Evolutionary conservation across 352 stramenopile species (phyloP).

Genomic region (Phytopythium delawarense): DNA sequence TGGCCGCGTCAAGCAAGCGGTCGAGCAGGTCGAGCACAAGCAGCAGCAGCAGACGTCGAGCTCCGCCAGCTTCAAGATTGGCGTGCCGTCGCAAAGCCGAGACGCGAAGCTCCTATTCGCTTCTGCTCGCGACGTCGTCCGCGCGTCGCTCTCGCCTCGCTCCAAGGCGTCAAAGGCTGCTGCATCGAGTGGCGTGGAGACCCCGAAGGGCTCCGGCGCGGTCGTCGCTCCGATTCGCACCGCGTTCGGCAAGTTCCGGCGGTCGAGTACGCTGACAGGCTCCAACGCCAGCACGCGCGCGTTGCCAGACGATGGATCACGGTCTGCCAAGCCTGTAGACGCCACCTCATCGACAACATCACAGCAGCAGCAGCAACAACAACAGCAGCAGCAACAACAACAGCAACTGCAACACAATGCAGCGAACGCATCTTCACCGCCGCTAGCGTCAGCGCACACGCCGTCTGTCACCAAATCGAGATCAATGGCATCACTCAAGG

Average conservation of each 20-base stretch:
- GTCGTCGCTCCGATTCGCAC: slow-evolving; percentile 15
- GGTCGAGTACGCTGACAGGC: slow-evolving; percentile 15
- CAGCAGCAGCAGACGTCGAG: slow-evolving; percentile 6
- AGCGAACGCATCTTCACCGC: neutral
- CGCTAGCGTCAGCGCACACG: neutral
- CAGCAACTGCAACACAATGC: too few relatives aligned
- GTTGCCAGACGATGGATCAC: neutral
- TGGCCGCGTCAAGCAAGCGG: slow-evolving; percentile 1
- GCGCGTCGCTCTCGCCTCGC: slow-evolving; percentile 14
- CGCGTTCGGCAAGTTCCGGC: slow-evolving; percentile 52
- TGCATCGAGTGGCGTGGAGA: neutral
- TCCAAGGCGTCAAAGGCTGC: slow-evolving; percentile 11
- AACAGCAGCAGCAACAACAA: too few relatives aligned
- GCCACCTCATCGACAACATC: neutral
- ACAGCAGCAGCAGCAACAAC: neutral
- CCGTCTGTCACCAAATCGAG: neutral
- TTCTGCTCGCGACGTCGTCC: slow-evolving; percentile 22
- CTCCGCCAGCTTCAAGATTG: slow-evolving; percentile 5
- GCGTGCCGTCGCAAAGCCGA: slow-evolving; percentile 6
- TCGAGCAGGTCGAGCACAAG: slow-evolving; percentile 3
- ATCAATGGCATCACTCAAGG: neutral
- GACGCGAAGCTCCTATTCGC: slow-evolving; percentile 24
- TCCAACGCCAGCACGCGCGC: neutral
- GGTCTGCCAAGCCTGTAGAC: neutral
- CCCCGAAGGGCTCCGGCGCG: slow-evolving; percentile 7